Evolutionary conservation across 192 early-diverging fungal species (phyloP), one percentile per base, ranked within the genome.

Genomic region (Coemansia sp.): DNA sequence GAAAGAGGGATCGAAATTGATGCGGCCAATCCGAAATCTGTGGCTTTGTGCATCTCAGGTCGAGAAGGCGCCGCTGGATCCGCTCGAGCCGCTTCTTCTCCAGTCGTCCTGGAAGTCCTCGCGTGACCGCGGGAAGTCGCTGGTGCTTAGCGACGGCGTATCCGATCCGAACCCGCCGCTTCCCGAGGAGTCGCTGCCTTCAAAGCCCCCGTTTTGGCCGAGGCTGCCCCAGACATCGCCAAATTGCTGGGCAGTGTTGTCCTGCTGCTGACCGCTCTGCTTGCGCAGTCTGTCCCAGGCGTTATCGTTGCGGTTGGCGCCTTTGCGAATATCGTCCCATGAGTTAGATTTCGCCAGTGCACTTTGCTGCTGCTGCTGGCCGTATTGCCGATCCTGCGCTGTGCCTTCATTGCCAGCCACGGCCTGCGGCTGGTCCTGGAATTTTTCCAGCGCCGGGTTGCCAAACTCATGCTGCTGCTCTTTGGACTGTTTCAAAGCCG

Each of bases 251-350:
- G 22, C 35, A 39, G 12, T 28, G 29, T 27, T 41, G 53, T 43
- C 26, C 23, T 50, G 23, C 31, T 43, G 19, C 14, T 35, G 29
- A 3, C 14, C 4, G 34, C 14, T 55, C 51, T 72, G 69, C 14
- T 15, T 47, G 62, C 69, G 69, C 35, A 72, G 29, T 27, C 31
- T 60, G 27, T 61, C 54, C 69, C 69, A 72, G 0, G 69, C 49
- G 38, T 50, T 61, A 6, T 31, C 25, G 12, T 36, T 50, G 14
- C 31, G 8, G 14, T 42, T 22, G 14, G 39, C 53, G 0, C 32
- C 17, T 28, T 34, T 58, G 41, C 70, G 70, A 9, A 66, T 53
- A 1, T 48, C 20, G 41, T 66, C 56, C 70, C 70, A 73, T 20
- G 70, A 56, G 20, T 34, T 35, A 30, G 41, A 30, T 3, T 23